Evolutionary conservation across 192 early-diverging fungal species (phyloP).

Genomic region (Gamsiella multidivaricata): DNA sequence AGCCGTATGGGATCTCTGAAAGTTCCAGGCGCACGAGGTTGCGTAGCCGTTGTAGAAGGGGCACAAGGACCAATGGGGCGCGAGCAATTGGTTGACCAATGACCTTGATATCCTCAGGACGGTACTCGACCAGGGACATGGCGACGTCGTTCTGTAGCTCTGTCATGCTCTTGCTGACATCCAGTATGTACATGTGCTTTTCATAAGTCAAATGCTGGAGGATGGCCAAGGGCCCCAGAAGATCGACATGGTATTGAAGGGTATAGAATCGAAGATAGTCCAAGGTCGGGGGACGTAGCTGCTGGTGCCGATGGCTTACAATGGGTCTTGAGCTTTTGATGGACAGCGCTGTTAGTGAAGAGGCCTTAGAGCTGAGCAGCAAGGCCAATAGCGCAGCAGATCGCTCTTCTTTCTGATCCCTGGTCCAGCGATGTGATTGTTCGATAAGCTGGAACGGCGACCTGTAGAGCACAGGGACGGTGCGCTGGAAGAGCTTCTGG

Average conservation of each 20-base stretch:
- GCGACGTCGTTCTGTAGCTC: constrained; percentile 27
- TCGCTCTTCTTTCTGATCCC: constrained; percentile 21
- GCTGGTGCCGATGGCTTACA: background rate
- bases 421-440: constrained; percentile 1
- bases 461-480: constrained; percentile 36
- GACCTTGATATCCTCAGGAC: constrained; percentile 29
- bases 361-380: constrained; percentile 14
- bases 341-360: background rate
- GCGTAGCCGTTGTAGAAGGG: constrained; percentile 6
- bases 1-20: constrained; percentile 23
- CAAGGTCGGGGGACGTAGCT: constrained; percentile 3
- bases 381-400: constrained; percentile 28
- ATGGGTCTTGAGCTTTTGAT: background rate
- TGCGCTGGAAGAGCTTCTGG: constrained; percentile 31
- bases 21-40: constrained; percentile 41
- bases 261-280: constrained; percentile 48
- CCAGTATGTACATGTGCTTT: constrained; percentile 1
- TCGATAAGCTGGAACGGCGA: constrained; percentile 42
- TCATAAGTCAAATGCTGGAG: background rate
- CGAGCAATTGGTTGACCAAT: constrained; percentile 30
- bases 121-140: constrained; percentile 12
- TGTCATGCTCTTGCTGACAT: constrained; percentile 18
- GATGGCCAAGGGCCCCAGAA: constrained; percentile 18
- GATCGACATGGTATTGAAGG: constrained; percentile 30
- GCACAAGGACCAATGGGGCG: constrained; percentile 9